Evolutionary conservation across 83 land plant genomes (phyloP).

Genomic region (Picea engelmannii): DNA sequence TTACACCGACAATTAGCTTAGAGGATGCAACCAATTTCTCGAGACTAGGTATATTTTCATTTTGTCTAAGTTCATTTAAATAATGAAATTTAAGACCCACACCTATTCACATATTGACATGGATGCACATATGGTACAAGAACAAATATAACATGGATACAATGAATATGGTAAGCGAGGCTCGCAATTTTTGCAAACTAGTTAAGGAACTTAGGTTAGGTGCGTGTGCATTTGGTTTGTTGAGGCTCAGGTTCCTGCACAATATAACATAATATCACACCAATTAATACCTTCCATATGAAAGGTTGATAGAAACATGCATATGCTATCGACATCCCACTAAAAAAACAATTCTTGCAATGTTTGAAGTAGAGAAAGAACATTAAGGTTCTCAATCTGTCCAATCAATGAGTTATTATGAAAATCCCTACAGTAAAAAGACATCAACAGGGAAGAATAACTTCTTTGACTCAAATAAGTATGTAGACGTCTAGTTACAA

Average conservation of each 20-base stretch:
- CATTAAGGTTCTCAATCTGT: constrained; percentile 48
- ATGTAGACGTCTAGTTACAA: background rate
- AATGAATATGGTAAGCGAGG: background rate
- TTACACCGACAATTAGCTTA: background rate
- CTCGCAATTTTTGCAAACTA: constrained; percentile 53
- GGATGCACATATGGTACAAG: no score
- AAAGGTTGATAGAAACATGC: background rate
- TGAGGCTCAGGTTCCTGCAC: constrained; percentile 66
- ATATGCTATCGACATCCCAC: background rate
- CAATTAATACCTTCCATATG: background rate
- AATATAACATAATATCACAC: constrained; percentile 7
- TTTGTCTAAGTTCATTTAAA: no score
- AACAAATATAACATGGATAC: background rate
- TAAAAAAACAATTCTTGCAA: constrained; percentile 27
- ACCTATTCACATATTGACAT: no score
- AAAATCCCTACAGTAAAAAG: constrained; percentile 37
- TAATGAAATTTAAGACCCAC: no score
- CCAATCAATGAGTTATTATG: constrained; percentile 60
- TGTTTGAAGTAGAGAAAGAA: constrained; percentile 42
- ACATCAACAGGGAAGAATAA: background rate
- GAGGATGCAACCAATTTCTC: background rate
- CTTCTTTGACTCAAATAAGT: background rate
- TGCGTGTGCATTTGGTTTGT: constrained; percentile 46
- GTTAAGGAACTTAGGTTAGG: constrained; percentile 37
- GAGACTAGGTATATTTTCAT: background rate